Base-by-base conservation (phyloP, 2,329 filamentous ascomycete species). In the Claviceps digitariae region DNA sequence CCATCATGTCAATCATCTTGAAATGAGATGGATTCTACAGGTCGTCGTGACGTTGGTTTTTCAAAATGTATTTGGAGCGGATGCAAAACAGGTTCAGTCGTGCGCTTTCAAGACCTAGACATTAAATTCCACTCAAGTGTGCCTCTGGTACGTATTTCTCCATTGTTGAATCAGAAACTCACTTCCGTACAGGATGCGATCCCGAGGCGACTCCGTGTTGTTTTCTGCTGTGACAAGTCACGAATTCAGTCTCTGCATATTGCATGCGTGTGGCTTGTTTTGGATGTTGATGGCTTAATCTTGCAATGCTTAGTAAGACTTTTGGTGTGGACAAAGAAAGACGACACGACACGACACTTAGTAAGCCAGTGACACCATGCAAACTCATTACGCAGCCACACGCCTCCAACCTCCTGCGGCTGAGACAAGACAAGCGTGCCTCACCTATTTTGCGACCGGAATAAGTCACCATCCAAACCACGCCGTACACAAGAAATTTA, bases 341-440 rank as follows among this genome's bases (percentile, higher is more conserved):
- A 8, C 8, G 27, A 29, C 27, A 29, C 8, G 27, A 29, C 4
- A 8, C 27, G 15, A 44, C 3, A n/a, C 41, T 21, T 36, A 43
- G 17, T 27, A 50, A 38, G n/a, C n/a, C n/a, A n/a, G n/a, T n/a
- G n/a, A n/a, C n/a, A n/a, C n/a, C n/a, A n/a, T n/a, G 36, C 17
- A 38, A 17, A 15, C 36, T 38, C 49, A 50, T 50, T 27, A 50
- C 36, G 44, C 49, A 50, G 49, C 49, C 27, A 41, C 49, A 44
- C 25, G 6, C 27, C 17, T 36, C 21, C 3, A 13, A 6, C 25
- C 44, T 38, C 25, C 23, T 38, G 36, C 36, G 36, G 27, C 27
- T 29, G 27, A 29, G 15, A 38, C n/a, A n/a, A n/a, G n/a, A n/a
- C n/a, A 38, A n/a, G 8, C 36, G 36, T 17, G 36, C 36, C 36